Evolutionary conservation across 176 grass and related monocot species (phyloP), one percentile per base, ranked within the genome.

Genomic region (Themeda triandra): DNA sequence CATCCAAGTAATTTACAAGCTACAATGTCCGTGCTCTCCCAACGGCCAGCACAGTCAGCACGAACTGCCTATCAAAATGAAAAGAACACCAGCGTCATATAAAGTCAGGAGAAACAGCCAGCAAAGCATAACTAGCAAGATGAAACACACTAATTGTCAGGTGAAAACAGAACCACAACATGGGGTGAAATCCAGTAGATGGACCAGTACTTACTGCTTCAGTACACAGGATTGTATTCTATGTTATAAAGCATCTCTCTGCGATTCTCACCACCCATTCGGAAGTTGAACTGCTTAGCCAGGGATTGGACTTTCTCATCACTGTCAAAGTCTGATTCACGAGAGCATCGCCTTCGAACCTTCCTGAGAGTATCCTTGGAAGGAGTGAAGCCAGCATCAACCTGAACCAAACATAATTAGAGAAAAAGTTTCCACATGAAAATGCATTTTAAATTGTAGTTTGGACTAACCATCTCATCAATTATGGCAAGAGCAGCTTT

Each of bases 321-420:
- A 59, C 88, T 89, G 37, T 92, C 88, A 73, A 89, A 85, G 69
- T 99, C 92, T 71, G 87, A 94, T 86, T 96, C 93, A 70, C 91
- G 96, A 33, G 93, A 96, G 84, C 90, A 99, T 27, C 96, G 85
- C 89, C 93, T 96, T 83, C 84, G 79, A 37, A 92, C 70, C 88
- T 92, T 99, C 90, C 80, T 99, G 53, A 96, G 86, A 12, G 42
- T 91, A 72, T 92, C 89, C 86, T 99, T 99, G 68, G 91, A 86
- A 72, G 96, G 93, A 58, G 82, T 82, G 71, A 94, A 94, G 42
- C 97, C 97, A 15, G 79, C 91, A 78, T 94, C 84, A 28, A 96
- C 86, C 97, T 99, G 84, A 68, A 81, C 31, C 53, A 30, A 82
- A 83, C 68, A 75, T 83, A 53, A 63, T 77, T 83, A 82, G 32